phyloP scores from a whole-genome alignment of 805 yeast genomes.

The Ogataea pilisensis region DNA sequence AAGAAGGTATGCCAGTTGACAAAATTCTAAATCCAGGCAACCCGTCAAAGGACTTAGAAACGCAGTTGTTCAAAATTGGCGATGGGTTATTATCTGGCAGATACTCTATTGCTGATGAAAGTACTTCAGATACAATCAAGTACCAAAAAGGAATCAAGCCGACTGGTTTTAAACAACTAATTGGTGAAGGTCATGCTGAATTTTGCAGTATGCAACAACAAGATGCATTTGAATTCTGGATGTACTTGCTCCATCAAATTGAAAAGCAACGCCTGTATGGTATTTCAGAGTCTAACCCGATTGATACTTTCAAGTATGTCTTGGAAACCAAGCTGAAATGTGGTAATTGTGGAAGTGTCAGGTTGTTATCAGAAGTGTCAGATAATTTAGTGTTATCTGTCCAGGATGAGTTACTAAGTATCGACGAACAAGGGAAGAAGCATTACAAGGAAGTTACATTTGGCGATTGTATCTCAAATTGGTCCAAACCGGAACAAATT shows the following conservation, averaged over 20 bases:
- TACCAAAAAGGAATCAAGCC: constrained; percentile 81
- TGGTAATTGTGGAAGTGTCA: constrained; percentile 54
- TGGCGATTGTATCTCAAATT: constrained; percentile 42
- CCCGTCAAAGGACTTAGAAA: constrained; percentile 62
- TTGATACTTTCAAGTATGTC: constrained; percentile 58
- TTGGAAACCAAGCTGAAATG: constrained; percentile 62
- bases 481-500: constrained; percentile 47
- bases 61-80: constrained; percentile 74
- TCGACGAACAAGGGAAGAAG: constrained; percentile 42
- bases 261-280: constrained; percentile 41
- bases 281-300: constrained; percentile 37
- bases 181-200: constrained; percentile 78
- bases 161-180: constrained; percentile 62
- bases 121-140: constrained; percentile 36
- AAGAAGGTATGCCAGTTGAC: constrained; percentile 33
- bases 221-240: constrained; percentile 89
- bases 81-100: constrained; percentile 77
- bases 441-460: constrained; percentile 48
- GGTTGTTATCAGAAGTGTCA: constrained; percentile 48
- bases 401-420: constrained; percentile 34
- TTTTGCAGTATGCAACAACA: constrained; percentile 87
- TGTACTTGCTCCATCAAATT: constrained; percentile 59
- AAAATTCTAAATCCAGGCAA: constrained; percentile 32
- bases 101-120: constrained; percentile 57
- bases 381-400: constrained; percentile 66